Evolutionary conservation across 2,329 filamentous ascomycete species (phyloP).

Genomic region (Penicillium sp.): DNA sequence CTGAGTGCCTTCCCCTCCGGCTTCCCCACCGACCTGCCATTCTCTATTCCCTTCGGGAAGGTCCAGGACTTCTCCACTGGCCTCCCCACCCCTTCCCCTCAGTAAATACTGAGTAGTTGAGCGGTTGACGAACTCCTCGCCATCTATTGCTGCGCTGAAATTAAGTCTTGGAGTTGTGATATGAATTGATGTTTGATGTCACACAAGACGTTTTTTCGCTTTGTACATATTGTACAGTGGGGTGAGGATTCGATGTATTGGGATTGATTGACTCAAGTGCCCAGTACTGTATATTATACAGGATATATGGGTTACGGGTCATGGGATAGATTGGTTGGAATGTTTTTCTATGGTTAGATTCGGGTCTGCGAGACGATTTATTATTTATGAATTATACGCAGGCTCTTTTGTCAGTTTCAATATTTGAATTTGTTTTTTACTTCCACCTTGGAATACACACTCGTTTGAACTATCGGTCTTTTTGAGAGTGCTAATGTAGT

Average conservation of each 20-base stretch:
- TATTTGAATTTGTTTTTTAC: too few relatives aligned
- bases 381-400: not conserved
- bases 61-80: not conserved
- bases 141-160: not conserved
- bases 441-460: not conserved
- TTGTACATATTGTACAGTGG: not conserved
- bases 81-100: not conserved
- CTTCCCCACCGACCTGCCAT: not conserved
- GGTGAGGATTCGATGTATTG: not conserved
- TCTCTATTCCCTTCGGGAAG: not conserved
- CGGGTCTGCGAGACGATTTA: not conserved
- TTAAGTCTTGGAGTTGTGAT: not conserved
- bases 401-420: not conserved
- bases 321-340: not conserved
- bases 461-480: too few relatives aligned
- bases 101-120: not conserved
- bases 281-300: conserved; percentile 1
- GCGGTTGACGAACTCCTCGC: not conserved
- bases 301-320: not conserved
- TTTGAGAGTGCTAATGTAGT: too few relatives aligned
- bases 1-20: not conserved
- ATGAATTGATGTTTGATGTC: not conserved
- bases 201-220: not conserved
- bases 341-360: not conserved
- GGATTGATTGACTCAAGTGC: conserved; percentile 2